Evolutionary conservation across 148 eudicot species (phyloP), one percentile per base, ranked within the genome.

Genomic region (Vaccinium darrowii): DNA sequence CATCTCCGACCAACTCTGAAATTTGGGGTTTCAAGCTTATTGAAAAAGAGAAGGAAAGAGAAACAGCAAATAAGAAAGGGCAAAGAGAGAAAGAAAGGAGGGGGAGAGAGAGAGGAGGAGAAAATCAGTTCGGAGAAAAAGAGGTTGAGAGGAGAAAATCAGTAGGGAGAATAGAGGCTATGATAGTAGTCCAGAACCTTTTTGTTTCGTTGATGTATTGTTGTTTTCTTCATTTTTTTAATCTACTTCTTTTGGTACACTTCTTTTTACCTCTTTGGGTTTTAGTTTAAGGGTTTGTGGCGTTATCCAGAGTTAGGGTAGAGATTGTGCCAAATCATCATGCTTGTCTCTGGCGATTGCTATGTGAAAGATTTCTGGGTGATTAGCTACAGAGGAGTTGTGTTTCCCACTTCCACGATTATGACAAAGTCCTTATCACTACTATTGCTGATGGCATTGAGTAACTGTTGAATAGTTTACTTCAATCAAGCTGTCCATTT

Each of bases 321-420:
- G 73, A 67, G 73, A 67, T 67, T 67, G 25, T 67, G 73, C 73
- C 73, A 67, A 53, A 67, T 23, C 73, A 27, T 67, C 73, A 27
- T 11, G 36, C 73, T 67, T 67, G 36, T 25, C 39, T 69, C 67
- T 27, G 39, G 36, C 18, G 18, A 69, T 69, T 12, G 74, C 16
- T 69, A 69, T 69, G 13, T 76, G 80, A 76, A 9, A 21, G 53
- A 18, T 76, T 76, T 21, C 27, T 12, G 51, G 51, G 23, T 16
- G 54, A 77, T 49, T 9, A 77, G 57, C 57, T n/a, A n/a, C n/a
- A 14, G 56, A 7, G 21, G 52, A 77, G 18, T 51, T 77, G 21
- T 53, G 23, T 51, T 58, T 33, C 57, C 27, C n/a, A 53, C 58
- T 50, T 77, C 18, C 18, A 13, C 6, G 56, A 50, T 27, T 23